Evolutionary conservation across 2,329 filamentous ascomycete genomes (phyloP).

Genomic region (Sporothrix schenckii): DNA sequence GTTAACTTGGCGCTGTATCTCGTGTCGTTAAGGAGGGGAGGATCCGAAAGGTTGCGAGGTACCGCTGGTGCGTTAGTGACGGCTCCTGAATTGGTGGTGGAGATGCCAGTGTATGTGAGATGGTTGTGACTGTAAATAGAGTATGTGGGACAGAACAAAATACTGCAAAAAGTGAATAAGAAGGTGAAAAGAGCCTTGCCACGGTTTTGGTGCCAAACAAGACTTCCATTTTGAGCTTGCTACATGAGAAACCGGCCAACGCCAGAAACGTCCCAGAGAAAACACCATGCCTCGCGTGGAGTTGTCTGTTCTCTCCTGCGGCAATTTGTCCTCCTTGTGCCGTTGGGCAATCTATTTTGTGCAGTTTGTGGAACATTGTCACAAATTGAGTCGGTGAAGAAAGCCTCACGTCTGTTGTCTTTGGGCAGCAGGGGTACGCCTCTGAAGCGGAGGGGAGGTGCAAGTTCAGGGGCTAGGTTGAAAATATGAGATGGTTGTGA

Average conservation of each 20-base stretch:
- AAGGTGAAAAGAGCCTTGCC: background rate
- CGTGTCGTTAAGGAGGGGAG: too few relatives aligned
- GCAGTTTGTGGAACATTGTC: background rate
- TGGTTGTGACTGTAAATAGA: too few relatives aligned
- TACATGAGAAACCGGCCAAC: background rate
- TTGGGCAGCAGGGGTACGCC: background rate
- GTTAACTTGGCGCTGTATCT: too few relatives aligned
- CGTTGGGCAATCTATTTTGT: background rate
- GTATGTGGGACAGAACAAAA: too few relatives aligned
- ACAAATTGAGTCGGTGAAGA: slow-evolving; percentile 15
- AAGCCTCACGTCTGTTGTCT: background rate
- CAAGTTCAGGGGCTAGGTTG: background rate
- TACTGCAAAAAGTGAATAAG: background rate
- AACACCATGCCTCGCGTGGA: slow-evolving; percentile 8
- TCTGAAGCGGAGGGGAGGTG: too few relatives aligned
- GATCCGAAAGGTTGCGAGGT: too few relatives aligned
- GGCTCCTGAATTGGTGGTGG: too few relatives aligned
- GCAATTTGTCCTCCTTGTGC: background rate
- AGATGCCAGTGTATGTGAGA: too few relatives aligned
- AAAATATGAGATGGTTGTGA: background rate
- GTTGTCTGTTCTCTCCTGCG: background rate
- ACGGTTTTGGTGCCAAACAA: background rate
- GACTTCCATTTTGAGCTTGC: background rate
- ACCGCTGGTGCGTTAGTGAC: too few relatives aligned
- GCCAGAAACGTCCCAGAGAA: background rate